A percentile compares a stretch with the other conserved stretches of the same genome.
phyloP scores from a whole-genome alignment of 495 filamentous ascomycete species.

The Bacidia gigantensis region DNA sequence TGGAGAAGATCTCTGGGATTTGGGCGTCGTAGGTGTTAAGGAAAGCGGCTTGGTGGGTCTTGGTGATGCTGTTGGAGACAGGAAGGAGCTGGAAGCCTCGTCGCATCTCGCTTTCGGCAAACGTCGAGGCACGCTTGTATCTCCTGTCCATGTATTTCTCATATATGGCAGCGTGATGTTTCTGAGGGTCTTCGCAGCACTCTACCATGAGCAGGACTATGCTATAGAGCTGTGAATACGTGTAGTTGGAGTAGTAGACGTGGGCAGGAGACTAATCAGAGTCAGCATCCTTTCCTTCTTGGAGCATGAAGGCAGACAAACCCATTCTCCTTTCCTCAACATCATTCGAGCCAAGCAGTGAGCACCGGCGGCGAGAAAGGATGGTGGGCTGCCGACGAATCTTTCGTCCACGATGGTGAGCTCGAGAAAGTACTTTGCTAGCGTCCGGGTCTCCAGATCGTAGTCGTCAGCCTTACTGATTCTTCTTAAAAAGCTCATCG shows the following conservation, averaged over 20 bases:
- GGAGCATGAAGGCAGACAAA: constrained; percentile 33
- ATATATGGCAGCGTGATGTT: constrained; percentile 74
- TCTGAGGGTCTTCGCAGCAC: constrained; percentile 67
- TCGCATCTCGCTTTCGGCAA: constrained; percentile 57
- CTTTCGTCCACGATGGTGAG: constrained; percentile 96
- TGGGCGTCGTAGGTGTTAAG: constrained; percentile 2
- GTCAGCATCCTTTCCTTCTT: background rate
- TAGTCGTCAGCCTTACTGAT: constrained; percentile 99
- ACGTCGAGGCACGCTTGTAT: constrained; percentile 70
- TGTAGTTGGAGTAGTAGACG: constrained; percentile 86
- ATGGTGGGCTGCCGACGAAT: constrained; percentile 81
- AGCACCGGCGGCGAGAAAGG: constrained; percentile 80
- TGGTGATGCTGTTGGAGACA: constrained; percentile 8
- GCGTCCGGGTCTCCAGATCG: constrained; percentile 83
- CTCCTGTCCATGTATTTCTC: constrained; percentile 80
- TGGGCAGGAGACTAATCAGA: constrained; percentile 55
- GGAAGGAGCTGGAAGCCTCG: constrained; percentile 36
- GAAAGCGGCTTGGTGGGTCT: background rate
- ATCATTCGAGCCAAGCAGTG: constrained; percentile 87
- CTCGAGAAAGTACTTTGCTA: constrained; percentile 97
- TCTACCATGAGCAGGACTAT: constrained; percentile 65
- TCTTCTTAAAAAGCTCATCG: constrained; percentile 91
- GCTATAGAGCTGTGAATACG: constrained; percentile 64
- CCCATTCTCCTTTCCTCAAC: constrained; percentile 82
- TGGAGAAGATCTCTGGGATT: background rate